Base-by-base conservation (phyloP, 768 basidiomycete species). In the Russula vinacea region DNA sequence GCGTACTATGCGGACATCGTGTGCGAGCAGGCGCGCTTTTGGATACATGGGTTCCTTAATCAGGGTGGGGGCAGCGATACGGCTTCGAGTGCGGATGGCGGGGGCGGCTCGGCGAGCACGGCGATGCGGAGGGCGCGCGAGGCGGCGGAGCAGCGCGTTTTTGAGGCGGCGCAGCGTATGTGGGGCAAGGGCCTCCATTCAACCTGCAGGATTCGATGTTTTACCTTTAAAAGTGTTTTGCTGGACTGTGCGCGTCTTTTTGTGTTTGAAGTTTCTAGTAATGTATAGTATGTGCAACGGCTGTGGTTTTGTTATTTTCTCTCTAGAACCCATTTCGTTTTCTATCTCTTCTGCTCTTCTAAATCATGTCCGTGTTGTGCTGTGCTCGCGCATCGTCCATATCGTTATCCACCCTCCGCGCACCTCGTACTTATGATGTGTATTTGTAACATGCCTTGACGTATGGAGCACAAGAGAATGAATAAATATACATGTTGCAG, bases 1-100 rank as follows among this genome's bases (percentile, higher is more conserved):
- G 90, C 90, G 0, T 90, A 90, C 71, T 91, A 90, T 68, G 87
- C 89, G 8, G 90, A 92, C 74, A 74, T 92, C 56, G 91, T 89
- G 1, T 92, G 90, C 72, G 90, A 93, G 74, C 78, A 91, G 11
- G 91, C 87, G 0, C 76, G 90, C 42, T 87, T 80, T 70, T 93
- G 91, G 70, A 68, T 93, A 45, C 89, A 91, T 65, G 84, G 87
- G 0, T 85, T 90, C 56, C 73, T 92, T 72, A 81, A 76, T 53
- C 53, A 67, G 42, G 73, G 78, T 4, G 82, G 83, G 2, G 70
- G 70, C 24, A 71, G 68, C 47, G 67, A 67, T 5, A 68, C 69
- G 0, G 68, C 70, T 0, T 66, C 67, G 1, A 13, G 3, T 19
- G 19, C 19, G 37, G 50, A 19, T 26, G 37, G 78, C 77, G 65